Evolutionary conservation across 2,329 filamentous ascomycete species (phyloP).

Genomic region (Botrytis galanthina): DNA sequence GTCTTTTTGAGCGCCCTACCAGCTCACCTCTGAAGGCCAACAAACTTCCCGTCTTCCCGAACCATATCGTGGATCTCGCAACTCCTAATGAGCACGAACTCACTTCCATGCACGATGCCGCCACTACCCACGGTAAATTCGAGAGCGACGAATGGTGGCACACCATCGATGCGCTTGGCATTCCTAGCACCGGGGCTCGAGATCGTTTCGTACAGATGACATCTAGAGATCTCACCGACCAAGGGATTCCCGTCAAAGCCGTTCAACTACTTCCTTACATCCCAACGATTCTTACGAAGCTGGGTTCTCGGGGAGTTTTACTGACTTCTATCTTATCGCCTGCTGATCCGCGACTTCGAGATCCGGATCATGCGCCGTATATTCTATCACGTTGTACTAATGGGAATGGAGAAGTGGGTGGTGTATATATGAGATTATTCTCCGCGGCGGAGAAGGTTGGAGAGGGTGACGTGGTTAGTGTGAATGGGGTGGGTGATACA

Average conservation of each 20-base stretch:
- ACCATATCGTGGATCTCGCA: slow-evolving; percentile 65
- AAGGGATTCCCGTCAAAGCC: slow-evolving; percentile 78
- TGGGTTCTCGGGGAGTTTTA: slow-evolving; percentile 63
- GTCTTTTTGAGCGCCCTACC: slow-evolving; percentile 52
- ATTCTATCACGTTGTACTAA: slow-evolving; percentile 64
- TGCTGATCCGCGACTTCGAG: slow-evolving; percentile 65
- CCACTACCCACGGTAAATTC: slow-evolving; percentile 64
- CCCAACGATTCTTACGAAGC: slow-evolving; percentile 78
- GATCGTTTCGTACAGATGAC: slow-evolving; percentile 71
- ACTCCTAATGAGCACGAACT: slow-evolving; percentile 86
- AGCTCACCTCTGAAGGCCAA: slow-evolving; percentile 55
- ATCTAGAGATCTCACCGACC: slow-evolving; percentile 64
- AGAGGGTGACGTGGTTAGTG: slow-evolving; percentile 74
- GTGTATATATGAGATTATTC: slow-evolving; percentile 73
- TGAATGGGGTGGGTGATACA: slow-evolving; percentile 93
- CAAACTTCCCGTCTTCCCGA: slow-evolving; percentile 57
- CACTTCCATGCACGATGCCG: slow-evolving; percentile 71
- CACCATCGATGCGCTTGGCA: slow-evolving; percentile 74
- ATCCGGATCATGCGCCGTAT: slow-evolving; percentile 62
- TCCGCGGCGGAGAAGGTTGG: slow-evolving; percentile 63
- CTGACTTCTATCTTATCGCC: slow-evolving; percentile 67
- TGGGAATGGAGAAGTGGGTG: slow-evolving; percentile 58
- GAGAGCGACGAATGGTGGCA: slow-evolving; percentile 73
- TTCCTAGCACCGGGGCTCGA: slow-evolving; percentile 65
- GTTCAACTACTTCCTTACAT: slow-evolving; percentile 87